These are phyloP conservation scores for Ulota crispa DNA, from an alignment of 225 moss, liverwort and hornwort genomes.

Conservation along the genomic window DNA sequence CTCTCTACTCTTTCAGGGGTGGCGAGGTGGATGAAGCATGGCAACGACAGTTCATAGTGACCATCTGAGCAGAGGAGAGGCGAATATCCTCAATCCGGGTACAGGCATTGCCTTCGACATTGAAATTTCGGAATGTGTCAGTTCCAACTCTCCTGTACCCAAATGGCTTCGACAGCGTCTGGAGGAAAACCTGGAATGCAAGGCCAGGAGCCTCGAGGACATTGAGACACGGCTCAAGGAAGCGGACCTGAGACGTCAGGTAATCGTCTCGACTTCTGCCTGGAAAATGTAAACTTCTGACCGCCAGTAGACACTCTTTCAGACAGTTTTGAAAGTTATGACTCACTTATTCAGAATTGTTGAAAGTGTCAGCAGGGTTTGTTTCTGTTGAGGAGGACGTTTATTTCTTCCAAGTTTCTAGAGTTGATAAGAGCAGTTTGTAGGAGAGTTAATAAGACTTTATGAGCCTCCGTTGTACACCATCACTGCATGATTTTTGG, in stretches of 20 bases:
- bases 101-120: constrained; percentile 92
- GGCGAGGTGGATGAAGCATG: constrained; percentile 75
- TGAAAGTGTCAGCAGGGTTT: not conserved
- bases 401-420: not conserved
- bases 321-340: not conserved
- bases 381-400: not conserved
- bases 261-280: constrained; percentile 13
- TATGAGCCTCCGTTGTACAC: not conserved
- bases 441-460: not conserved
- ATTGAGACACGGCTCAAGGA: constrained; percentile 92
- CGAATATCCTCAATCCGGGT: constrained; percentile 56
- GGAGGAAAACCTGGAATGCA: constrained; percentile 77
- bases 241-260: constrained; percentile 94
- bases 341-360: not conserved
- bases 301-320: not conserved
- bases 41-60: constrained; percentile 72
- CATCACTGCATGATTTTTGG: constrained; percentile 1
- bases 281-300: not conserved
- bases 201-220: constrained; percentile 92
- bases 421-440: not conserved
- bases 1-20: constrained; percentile 26
- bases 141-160: constrained; percentile 83
- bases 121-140: constrained; percentile 89
- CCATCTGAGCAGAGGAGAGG: constrained; percentile 61
- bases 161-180: constrained; percentile 87